Evolutionary conservation across 208 protist genomes (phyloP).

Genomic region (Strigomonas culicis): DNA sequence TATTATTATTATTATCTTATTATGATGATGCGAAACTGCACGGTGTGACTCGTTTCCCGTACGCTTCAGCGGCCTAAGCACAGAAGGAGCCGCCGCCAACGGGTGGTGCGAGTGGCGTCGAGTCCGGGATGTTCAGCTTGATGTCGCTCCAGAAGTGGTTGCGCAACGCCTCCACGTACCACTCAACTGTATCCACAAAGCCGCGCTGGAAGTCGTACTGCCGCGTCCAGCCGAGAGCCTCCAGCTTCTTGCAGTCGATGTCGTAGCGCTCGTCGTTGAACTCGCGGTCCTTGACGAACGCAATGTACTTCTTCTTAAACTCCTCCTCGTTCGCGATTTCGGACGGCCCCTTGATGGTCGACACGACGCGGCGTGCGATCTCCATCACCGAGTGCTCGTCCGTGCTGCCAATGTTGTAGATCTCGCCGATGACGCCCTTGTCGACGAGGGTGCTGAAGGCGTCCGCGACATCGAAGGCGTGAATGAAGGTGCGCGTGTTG

Average conservation of each 20-base stretch:
- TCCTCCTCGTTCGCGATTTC: conserved; percentile 15
- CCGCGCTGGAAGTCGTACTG: conserved; percentile 51
- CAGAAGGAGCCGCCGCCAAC: too few species aligned
- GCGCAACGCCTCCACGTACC: conserved; percentile 47
- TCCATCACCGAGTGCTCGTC: conserved; percentile 57
- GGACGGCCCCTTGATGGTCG: conserved; percentile 15
- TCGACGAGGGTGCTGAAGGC: conserved; percentile 73
- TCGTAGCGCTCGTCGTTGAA: conserved; percentile 92
- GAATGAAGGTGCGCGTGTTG: conserved; percentile 58
- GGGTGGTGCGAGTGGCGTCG: too few species aligned
- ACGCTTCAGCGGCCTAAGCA: too few species aligned
- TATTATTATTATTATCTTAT: too few species aligned
- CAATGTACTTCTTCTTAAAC: conserved; percentile 21
- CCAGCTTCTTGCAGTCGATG: conserved; percentile 55
- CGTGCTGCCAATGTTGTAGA: conserved; percentile 81
- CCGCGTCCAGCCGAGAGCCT: conserved; percentile 68
- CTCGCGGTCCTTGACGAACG: conserved; percentile 45
- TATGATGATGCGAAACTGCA: too few species aligned
- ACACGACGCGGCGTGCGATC: conserved; percentile 30
- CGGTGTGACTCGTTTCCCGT: too few species aligned
- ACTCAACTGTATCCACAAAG: conserved; percentile 42
- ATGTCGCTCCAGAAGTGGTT: conserved; percentile 20
- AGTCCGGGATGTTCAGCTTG: too few species aligned
- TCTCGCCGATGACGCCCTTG: conserved; percentile 60
- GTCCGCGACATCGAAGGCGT: conserved; percentile 60